These are phyloP conservation scores for Phytophthora macrochlamydospora DNA, from an alignment of 352 stramenopile genomes.

Conservation along the genomic window DNA sequence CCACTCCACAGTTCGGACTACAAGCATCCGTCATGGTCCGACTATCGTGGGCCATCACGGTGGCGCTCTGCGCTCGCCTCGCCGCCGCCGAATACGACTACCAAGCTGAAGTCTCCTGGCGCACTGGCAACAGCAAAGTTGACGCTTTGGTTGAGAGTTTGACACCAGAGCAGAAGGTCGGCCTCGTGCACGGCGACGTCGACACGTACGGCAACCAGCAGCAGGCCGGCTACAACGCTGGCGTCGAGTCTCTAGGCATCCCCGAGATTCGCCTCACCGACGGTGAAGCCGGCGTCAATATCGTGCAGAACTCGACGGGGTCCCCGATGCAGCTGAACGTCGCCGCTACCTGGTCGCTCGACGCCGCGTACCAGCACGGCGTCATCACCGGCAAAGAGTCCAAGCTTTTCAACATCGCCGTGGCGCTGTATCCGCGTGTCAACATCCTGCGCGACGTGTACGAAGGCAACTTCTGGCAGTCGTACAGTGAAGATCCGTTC, in stretches of 20 bases:
- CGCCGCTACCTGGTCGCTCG: constrained; percentile 32
- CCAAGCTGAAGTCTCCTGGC: constrained; percentile 30
- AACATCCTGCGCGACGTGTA: constrained; percentile 37
- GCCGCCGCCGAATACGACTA: constrained; percentile 21
- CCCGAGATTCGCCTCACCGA: constrained; percentile 29
- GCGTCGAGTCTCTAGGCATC: constrained; percentile 29
- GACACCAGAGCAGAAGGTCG: constrained; percentile 35
- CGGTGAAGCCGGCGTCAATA: constrained; percentile 37
- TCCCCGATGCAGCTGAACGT: constrained; percentile 36
- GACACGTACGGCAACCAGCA: constrained; percentile 34
- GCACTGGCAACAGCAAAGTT: constrained; percentile 37
- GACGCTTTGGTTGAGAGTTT: constrained; percentile 31
- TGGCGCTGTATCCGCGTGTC: constrained; percentile 31
- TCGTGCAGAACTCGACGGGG: constrained; percentile 33
- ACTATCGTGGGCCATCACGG: constrained; percentile 29
- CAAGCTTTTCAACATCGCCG: constrained; percentile 38
- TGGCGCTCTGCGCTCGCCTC: constrained; percentile 26
- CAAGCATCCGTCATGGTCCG: constrained; percentile 23
- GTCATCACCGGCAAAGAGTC: constrained; percentile 36
- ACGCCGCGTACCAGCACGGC: constrained; percentile 34
- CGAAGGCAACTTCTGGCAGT: constrained; percentile 38
- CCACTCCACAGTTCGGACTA: constrained; percentile 5
- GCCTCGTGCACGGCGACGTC: constrained; percentile 28
- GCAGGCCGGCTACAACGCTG: constrained; percentile 33
- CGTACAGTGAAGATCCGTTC: constrained; percentile 39